Evolutionary conservation across 2,329 filamentous ascomycete species (phyloP), one percentile per base, ranked within the genome.

Genomic region (Colletotrichum lentis): DNA sequence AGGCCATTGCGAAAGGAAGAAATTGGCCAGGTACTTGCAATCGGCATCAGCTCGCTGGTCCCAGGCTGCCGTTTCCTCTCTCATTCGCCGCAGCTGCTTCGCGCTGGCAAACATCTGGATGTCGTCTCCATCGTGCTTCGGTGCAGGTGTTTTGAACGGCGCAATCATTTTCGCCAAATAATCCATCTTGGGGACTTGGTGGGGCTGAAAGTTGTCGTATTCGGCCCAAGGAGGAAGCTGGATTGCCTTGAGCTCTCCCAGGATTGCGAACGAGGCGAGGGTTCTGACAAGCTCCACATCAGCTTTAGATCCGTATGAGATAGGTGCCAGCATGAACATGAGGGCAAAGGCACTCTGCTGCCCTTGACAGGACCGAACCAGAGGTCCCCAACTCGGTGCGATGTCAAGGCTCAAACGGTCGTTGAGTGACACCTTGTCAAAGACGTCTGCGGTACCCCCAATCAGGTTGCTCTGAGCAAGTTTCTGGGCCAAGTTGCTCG

Each of bases 1-100:
- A 0, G 86, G 83, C 83, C 83, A 85, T 67, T 84, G 81, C 0
- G 70, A 58, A 0, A 83, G 64, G 0, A 88, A 73, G 18, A 79
- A 78, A 6, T 75, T 65, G 0, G 81, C 81, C n/a, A 87, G 62
- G 5, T 47, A 67, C 14, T 68, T 73, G 47, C 79, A 80, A 31
- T 82, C 79, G 1, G 73, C 49, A 10, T 78, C 73, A 18, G 75
- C 75, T 46, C 73, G 70, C 20, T 71, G 24, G 6, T 77, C 72
- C 67, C 82, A 77, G 5, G 71, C 70, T 2, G 60, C 27, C 46
- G 77, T 75, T 1, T 71, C 70, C 20, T 75, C 74, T 44, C 75
- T 71, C 5, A 81, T 69, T 55, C 77, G 78, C 14, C 71, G 73
- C 3, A 72, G 74, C 22, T 74, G 62, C 62, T 77, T 81, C 39